Conservation (phyloP, 108 stramenopile species). For the Conticribra weissflogii region DNA sequence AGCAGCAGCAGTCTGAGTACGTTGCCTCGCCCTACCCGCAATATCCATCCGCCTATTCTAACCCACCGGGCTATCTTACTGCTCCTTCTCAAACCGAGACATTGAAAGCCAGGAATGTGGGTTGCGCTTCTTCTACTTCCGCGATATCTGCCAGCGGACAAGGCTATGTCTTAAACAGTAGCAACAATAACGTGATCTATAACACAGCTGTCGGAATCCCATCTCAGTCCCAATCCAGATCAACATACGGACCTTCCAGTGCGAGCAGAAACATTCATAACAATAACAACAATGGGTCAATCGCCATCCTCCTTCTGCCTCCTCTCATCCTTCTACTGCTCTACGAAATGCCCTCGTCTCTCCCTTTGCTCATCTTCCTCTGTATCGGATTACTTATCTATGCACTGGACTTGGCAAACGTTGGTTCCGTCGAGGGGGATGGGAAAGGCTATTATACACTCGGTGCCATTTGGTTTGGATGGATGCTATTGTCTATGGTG, state of each 20-base stretch:
- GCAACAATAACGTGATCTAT: slow-evolving; percentile 9
- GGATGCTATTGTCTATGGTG: slow-evolving; percentile 46
- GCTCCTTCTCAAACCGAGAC: background rate
- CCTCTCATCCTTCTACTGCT: slow-evolving; percentile 51
- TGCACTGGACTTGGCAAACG: slow-evolving; percentile 68
- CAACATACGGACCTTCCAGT: slow-evolving; percentile 2
- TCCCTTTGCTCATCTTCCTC: slow-evolving; percentile 49
- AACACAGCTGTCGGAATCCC: background rate
- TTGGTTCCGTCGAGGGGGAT: slow-evolving; percentile 23
- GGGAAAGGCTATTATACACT: slow-evolving; percentile 26
- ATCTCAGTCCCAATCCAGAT: background rate
- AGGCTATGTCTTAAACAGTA: background rate
- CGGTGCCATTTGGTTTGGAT: slow-evolving; percentile 57
- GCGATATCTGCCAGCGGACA: background rate
- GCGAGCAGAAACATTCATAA: background rate
- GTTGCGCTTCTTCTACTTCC: background rate
- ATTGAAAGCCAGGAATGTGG: slow-evolving; percentile 13
- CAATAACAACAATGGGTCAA: slow-evolving; percentile 42
- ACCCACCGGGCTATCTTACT: background rate
- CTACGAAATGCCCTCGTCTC: slow-evolving; percentile 57
- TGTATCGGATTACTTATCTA: slow-evolving; percentile 54
- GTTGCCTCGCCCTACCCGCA: background rate
- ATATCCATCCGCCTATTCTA: background rate
- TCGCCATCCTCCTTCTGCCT: slow-evolving; percentile 55
- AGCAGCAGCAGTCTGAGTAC: background rate